These are phyloP conservation scores for Plasmodium yoelii DNA, from an alignment of 169 alveolate genomes.

Conservation along the genomic window DNA sequence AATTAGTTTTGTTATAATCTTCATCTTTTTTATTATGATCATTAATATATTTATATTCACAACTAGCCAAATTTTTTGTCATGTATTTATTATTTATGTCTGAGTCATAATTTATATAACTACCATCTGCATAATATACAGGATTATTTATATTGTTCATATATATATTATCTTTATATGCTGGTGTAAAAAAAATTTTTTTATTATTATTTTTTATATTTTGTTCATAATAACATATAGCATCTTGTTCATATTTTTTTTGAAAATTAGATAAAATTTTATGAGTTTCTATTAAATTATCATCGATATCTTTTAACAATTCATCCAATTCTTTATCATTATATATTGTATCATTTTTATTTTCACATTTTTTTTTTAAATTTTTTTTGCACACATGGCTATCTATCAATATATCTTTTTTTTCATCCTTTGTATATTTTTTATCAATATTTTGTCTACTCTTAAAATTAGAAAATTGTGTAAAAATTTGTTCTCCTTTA, in stretches of 20 bases:
- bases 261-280: conserved; percentile 22
- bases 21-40: no score
- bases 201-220: conserved; percentile 31
- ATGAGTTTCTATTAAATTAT: conserved; percentile 7
- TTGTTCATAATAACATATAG: conserved; percentile 23
- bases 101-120: conserved; percentile 35
- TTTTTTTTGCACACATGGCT: background rate
- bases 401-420: no score
- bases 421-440: no score
- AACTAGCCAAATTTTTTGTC: no score
- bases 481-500: conserved; percentile 37
- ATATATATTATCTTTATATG: conserved; percentile 39
- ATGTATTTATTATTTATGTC: conserved; percentile 1
- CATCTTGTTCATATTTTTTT: conserved; percentile 45
- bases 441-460: background rate
- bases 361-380: background rate
- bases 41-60: no score
- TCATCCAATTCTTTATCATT: conserved; percentile 1
- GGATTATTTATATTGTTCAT: conserved; percentile 16
- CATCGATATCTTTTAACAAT: conserved; percentile 29
- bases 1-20: no score
- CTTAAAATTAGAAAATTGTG: conserved; percentile 16
- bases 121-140: conserved; percentile 59
- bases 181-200: conserved; percentile 46
- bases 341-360: background rate